Conservation (phyloP, 2,329 filamentous ascomycete genomes). For the Cordyceps militaris region DNA sequence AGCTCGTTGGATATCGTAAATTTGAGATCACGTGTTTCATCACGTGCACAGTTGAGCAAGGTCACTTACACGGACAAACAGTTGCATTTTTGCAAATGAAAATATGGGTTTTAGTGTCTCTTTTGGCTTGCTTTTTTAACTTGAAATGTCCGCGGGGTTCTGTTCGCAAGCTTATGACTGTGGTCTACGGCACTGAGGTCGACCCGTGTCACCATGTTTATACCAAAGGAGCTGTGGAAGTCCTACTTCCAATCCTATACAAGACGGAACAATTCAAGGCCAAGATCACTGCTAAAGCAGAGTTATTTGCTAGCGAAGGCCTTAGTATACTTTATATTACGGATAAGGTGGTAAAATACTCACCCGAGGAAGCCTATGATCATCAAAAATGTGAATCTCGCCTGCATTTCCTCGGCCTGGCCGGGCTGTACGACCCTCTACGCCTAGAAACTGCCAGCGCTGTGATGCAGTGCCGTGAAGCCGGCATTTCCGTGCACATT, state of each 20-base stretch:
- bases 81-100: neutral
- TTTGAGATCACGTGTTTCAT: neutral
- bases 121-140: too few relatives aligned
- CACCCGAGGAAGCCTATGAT: slow-evolving; percentile 32
- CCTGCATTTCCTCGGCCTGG: slow-evolving; percentile 60
- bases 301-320: slow-evolving; percentile 53
- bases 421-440: slow-evolving; percentile 67
- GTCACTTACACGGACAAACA: neutral
- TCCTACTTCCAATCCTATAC: slow-evolving; percentile 45
- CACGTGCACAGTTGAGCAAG: neutral
- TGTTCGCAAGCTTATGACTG: slow-evolving; percentile 72
- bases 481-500: slow-evolving; percentile 62
- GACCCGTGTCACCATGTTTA: slow-evolving; percentile 38
- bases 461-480: slow-evolving; percentile 50
- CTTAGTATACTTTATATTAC: slow-evolving; percentile 64
- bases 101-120: too few relatives aligned
- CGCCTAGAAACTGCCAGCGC: slow-evolving; percentile 58
- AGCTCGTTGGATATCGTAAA: neutral
- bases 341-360: slow-evolving; percentile 35
- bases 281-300: slow-evolving; percentile 42
- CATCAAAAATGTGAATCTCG: slow-evolving; percentile 49
- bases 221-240: slow-evolving; percentile 53
- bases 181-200: slow-evolving; percentile 46
- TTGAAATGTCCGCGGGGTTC: too few relatives aligned
- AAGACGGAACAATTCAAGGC: slow-evolving; percentile 40